phyloP scores from a whole-genome alignment of 2,329 filamentous ascomycete species.

The Fusarium foetens region DNA sequence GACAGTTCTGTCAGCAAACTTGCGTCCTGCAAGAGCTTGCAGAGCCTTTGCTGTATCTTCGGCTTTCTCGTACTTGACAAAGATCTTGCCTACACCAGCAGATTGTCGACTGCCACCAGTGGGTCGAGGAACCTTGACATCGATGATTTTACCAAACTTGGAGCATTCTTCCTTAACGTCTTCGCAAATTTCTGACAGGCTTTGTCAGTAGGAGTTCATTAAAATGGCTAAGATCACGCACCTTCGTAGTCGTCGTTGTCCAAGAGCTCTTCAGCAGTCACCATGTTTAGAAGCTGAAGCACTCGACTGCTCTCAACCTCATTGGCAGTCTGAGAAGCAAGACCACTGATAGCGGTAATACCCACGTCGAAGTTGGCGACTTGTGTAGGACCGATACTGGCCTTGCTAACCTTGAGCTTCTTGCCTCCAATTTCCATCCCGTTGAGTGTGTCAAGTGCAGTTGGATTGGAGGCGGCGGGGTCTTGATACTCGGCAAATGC shows the following conservation, averaged over 20 bases:
- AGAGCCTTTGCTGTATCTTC: slow-evolving; percentile 87
- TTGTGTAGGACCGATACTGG: slow-evolving; percentile 94
- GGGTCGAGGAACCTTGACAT: slow-evolving; percentile 93
- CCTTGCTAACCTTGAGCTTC: slow-evolving; percentile 84
- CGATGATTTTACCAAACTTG: slow-evolving; percentile 86
- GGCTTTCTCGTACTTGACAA: slow-evolving; percentile 86
- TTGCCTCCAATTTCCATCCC: slow-evolving; percentile 93
- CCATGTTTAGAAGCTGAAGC: slow-evolving; percentile 96
- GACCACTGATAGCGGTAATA: slow-evolving; percentile 97
- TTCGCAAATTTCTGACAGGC: slow-evolving; percentile 84
- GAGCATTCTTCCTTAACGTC: slow-evolving; percentile 92
- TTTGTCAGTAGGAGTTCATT: slow-evolving; percentile 48
- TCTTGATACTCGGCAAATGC: slow-evolving; percentile 97
- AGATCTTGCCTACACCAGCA: slow-evolving; percentile 96
- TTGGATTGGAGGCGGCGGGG: slow-evolving; percentile 73
- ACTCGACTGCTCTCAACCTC: slow-evolving; percentile 85
- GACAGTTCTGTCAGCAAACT: slow-evolving; percentile 96
- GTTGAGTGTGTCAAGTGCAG: slow-evolving; percentile 90
- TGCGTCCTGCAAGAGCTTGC: slow-evolving; percentile 88
- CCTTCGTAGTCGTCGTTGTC: slow-evolving; percentile 96
- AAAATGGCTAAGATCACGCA: slow-evolving; percentile 52
- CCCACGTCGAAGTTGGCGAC: slow-evolving; percentile 92
- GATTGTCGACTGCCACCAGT: slow-evolving; percentile 84
- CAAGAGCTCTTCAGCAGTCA: slow-evolving; percentile 92
- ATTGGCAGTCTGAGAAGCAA: slow-evolving; percentile 86